Base-by-base conservation (phyloP, 2,329 filamentous ascomycete species). In the Ciborinia camelliae region DNA sequence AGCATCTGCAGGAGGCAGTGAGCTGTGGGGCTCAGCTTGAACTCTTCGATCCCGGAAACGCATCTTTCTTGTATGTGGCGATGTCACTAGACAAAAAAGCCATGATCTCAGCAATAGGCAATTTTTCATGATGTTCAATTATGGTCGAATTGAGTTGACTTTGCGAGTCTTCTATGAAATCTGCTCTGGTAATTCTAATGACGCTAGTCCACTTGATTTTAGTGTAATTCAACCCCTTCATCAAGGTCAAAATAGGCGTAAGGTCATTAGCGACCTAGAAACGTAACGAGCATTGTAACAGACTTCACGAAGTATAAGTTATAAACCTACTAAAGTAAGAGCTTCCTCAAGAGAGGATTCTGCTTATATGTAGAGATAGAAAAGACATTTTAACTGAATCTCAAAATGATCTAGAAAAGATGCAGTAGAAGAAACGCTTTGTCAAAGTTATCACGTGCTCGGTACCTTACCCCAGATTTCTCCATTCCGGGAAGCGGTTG, bases 401-500 rank as follows among this genome's bases (percentile, higher is more conserved):
- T 32, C 14, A 15, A 45, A 47, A 35, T 8, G 12, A 18, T 47
- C 12, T 15, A 18, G 6, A 14, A 30, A 43, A 4, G n/a, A 37
- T 20, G 23, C 9, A n/a, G 12, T 18, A 12, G 6, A n/a, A 20
- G n/a, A 39, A 57, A 43, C 8, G 23, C 6, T 14, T n/a, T 30
- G 18, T 43, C 10, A n/a, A 3, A n/a, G 0, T 23, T 10, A 9
- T 48, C 55, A 62, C 59, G 59, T 62, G 59, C 12, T 35, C 26
- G 12, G 14, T 45, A 9, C 2, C 9, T 35, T 62, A 55, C 59
- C 59, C 59, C 59, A 30, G 59, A 55, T 62, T 62, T 55, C 59
- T 43, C 59, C 55, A 59, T 59, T 59, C 55, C 48, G 28, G 37
- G 47, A 54, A 43, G 35, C 23, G 59, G 48, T 32, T 62, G 23